Percentiles rank a stretch among this genome's conserved stretches.
Conservation (phyloP, 331 rosid species). For the Cydonia oblonga region DNA sequence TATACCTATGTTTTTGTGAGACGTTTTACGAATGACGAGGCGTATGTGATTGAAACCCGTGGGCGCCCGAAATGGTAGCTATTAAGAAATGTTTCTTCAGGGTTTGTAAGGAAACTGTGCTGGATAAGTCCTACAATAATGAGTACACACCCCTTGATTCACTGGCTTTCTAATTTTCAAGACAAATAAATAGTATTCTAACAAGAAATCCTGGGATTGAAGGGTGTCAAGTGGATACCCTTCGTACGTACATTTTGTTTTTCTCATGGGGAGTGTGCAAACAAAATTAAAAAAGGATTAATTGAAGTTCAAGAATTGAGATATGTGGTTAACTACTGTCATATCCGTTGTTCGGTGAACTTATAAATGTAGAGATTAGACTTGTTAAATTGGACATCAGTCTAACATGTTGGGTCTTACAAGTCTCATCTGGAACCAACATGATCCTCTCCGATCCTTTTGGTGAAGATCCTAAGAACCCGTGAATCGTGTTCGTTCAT, state of each 20-base stretch:
- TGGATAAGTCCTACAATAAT: neutral
- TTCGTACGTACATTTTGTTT: neutral
- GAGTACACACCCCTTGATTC: slow-evolving; percentile 2
- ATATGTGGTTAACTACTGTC: neutral
- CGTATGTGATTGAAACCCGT: neutral
- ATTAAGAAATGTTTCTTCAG: neutral
- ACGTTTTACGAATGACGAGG: too few species aligned
- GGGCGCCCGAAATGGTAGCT: neutral
- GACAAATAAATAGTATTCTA: neutral
- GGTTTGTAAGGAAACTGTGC: slow-evolving; percentile 8
- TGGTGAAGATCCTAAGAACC: too few species aligned
- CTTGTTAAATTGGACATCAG: too few species aligned
- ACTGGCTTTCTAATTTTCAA: slow-evolving; percentile 7
- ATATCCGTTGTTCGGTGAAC: too few species aligned
- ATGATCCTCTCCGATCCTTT: too few species aligned
- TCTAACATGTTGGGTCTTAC: neutral
- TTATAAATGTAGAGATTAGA: neutral
- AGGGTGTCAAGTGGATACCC: neutral
- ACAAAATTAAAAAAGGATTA: neutral
- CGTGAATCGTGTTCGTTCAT: too few species aligned
- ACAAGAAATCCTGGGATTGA: neutral
- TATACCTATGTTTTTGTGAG: too few species aligned
- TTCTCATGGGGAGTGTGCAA: neutral
- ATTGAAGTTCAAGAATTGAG: neutral
- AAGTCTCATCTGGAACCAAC: too few species aligned